phyloP scores from a whole-genome alignment of 352 stramenopile genomes.

The Pythium oligandrum region DNA sequence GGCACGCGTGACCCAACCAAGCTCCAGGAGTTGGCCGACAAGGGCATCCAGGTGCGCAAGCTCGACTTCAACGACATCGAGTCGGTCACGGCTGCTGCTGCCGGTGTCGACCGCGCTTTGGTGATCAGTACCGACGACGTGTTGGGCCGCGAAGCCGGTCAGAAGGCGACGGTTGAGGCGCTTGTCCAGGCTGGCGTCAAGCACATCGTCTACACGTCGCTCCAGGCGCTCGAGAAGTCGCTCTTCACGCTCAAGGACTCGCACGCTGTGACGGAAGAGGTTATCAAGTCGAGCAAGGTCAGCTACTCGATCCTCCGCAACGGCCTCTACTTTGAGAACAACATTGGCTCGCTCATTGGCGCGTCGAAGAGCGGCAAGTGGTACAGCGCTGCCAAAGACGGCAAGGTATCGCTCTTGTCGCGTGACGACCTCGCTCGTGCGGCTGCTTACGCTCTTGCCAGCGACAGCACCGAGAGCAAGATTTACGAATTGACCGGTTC shows the following conservation, averaged over 20 bases:
- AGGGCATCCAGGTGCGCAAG: not conserved
- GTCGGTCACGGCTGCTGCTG: not conserved
- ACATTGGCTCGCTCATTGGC: conserved; percentile 1
- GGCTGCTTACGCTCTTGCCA: not conserved
- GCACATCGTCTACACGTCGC: not conserved
- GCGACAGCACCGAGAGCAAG: not conserved
- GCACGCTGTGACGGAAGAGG: no score
- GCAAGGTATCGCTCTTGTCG: not conserved
- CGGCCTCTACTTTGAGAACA: conserved; percentile 10
- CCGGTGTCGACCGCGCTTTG: not conserved
- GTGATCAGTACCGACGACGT: not conserved
- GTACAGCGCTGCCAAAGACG: not conserved
- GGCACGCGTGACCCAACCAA: not conserved
- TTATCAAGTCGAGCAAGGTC: no score
- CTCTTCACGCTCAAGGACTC: not conserved
- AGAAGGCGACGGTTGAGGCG: not conserved
- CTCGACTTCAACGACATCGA: not conserved
- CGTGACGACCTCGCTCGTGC: conserved; percentile 2
- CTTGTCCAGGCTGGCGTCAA: not conserved
- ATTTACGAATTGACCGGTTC: conserved; percentile 3
- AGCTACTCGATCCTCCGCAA: conserved; percentile 7
- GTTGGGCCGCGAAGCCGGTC: no score
- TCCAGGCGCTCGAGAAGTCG: not conserved
- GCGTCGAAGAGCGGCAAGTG: not conserved
- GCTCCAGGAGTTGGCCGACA: not conserved